phyloP scores from a whole-genome alignment of 495 filamentous ascomycete species.

The Aspergillus ellipticus region DNA sequence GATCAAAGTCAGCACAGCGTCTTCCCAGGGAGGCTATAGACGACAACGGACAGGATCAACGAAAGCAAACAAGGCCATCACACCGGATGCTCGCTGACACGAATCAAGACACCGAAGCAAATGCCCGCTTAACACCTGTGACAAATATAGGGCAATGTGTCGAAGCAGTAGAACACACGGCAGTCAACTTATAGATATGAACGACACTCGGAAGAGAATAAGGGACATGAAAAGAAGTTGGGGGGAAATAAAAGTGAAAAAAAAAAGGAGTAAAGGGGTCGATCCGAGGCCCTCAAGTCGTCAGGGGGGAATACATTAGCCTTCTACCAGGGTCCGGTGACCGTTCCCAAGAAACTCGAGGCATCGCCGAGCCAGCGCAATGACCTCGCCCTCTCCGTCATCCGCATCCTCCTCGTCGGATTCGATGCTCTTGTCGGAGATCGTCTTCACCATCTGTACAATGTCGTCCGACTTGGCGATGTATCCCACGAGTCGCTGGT shows the following conservation, averaged over 20 bases:
- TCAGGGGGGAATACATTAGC: slow-evolving; percentile 25
- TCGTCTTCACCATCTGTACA: slow-evolving; percentile 82
- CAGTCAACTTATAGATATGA: slow-evolving; percentile 1
- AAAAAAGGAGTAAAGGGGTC: slow-evolving; percentile 6
- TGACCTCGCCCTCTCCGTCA: slow-evolving; percentile 92
- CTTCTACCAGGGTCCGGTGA: slow-evolving; percentile 53
- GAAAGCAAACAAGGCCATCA: slow-evolving; percentile 22
- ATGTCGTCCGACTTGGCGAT: slow-evolving; percentile 86
- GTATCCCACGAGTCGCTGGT: slow-evolving; percentile 74
- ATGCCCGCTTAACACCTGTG: slow-evolving; percentile 37
- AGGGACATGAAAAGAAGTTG: slow-evolving; percentile 4
- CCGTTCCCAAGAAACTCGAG: slow-evolving; percentile 76
- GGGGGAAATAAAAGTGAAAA: slow-evolving; percentile 11
- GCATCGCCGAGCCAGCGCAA: slow-evolving; percentile 84
- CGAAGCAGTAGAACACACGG: slow-evolving; percentile 2
- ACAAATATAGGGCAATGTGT: slow-evolving; percentile 16
- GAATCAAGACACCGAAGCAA: slow-evolving; percentile 25
- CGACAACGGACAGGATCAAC: not conserved
- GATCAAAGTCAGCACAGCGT: slow-evolving; percentile 18
- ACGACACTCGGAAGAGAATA: not conserved
- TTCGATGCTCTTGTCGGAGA: slow-evolving; percentile 85
- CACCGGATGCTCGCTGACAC: slow-evolving; percentile 40
- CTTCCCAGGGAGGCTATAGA: slow-evolving; percentile 12
- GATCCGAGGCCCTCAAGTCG: not conserved
- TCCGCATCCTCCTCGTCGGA: slow-evolving; percentile 87